phyloP scores from a whole-genome alignment of 305 asterid genomes.

The Coffea humblotiana region DNA sequence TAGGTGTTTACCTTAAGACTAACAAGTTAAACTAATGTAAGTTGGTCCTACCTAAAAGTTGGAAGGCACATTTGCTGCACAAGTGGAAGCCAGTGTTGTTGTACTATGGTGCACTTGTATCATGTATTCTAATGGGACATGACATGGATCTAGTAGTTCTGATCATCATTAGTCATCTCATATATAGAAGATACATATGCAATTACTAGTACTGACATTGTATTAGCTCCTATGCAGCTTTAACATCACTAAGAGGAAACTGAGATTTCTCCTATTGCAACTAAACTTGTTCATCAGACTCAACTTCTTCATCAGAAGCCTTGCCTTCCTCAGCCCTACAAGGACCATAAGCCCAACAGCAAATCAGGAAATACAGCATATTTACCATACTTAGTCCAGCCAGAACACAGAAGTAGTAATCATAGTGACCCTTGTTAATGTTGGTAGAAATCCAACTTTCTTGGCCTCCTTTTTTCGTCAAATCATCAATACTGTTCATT shows the following conservation, averaged over 20 bases:
- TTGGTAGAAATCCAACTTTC: constrained; percentile 65
- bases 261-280: neutral
- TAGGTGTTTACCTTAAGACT: too few relatives aligned
- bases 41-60: too few relatives aligned
- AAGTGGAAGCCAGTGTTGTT: too few relatives aligned
- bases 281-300: neutral
- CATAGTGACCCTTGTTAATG: constrained; percentile 65
- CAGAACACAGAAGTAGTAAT: constrained; percentile 58
- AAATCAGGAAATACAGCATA: constrained; percentile 39
- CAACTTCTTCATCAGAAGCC: neutral
- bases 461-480: constrained; percentile 32
- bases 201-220: too few relatives aligned
- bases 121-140: too few relatives aligned
- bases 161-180: too few relatives aligned
- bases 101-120: too few relatives aligned
- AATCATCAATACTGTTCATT: constrained; percentile 34
- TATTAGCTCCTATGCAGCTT: too few relatives aligned
- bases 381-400: constrained; percentile 41
- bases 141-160: too few relatives aligned
- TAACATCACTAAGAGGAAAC: neutral
- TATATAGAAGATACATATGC: too few relatives aligned
- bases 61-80: too few relatives aligned
- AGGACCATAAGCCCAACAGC: constrained; percentile 59
- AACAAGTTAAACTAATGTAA: too few relatives aligned
- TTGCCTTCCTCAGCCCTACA: constrained; percentile 27